phyloP scores from a whole-genome alignment of 805 yeast species.

The Myxozyma neglecta region DNA sequence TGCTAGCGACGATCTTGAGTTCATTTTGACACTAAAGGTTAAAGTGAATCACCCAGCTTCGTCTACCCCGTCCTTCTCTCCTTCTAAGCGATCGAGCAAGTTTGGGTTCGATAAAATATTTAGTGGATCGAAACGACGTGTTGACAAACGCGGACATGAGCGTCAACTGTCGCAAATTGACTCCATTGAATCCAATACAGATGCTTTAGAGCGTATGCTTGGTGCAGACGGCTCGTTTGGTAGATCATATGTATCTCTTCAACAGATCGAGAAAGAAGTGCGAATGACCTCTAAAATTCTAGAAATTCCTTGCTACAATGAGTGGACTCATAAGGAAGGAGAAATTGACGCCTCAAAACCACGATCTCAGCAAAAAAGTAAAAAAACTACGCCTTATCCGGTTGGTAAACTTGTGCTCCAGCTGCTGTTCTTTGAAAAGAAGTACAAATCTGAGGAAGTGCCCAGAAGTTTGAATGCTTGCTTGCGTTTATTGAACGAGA shows the following conservation, averaged over 20 bases:
- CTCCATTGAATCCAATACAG: background rate
- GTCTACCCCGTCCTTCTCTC: constrained; percentile 11
- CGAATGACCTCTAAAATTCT: constrained; percentile 55
- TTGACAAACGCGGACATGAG: constrained; percentile 30
- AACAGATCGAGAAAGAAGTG: constrained; percentile 55
- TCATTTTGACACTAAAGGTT: constrained; percentile 66
- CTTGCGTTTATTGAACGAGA: constrained; percentile 20
- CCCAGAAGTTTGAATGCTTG: constrained; percentile 62
- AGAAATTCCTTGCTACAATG: constrained; percentile 68
- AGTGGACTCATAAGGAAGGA: constrained; percentile 58
- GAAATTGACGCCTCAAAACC: constrained; percentile 26
- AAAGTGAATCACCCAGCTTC: constrained; percentile 49
- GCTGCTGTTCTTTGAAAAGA: constrained; percentile 68
- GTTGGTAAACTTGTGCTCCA: constrained; percentile 68
- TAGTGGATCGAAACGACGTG: constrained; percentile 21
- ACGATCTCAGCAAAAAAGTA: constrained; percentile 35
- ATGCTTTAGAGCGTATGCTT: constrained; percentile 55
- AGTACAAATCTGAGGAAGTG: constrained; percentile 57
- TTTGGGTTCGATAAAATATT: constrained; percentile 21
- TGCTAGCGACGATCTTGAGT: constrained; percentile 54
- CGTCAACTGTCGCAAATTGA: background rate
- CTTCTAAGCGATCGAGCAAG: constrained; percentile 21
- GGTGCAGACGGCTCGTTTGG: constrained; percentile 92
- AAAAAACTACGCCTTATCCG: constrained; percentile 51
- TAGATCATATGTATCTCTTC: constrained; percentile 65